These are phyloP conservation scores for Trametes sp. DNA, from an alignment of 1,284 basidiomycete genomes.

Conservation along the genomic window DNA sequence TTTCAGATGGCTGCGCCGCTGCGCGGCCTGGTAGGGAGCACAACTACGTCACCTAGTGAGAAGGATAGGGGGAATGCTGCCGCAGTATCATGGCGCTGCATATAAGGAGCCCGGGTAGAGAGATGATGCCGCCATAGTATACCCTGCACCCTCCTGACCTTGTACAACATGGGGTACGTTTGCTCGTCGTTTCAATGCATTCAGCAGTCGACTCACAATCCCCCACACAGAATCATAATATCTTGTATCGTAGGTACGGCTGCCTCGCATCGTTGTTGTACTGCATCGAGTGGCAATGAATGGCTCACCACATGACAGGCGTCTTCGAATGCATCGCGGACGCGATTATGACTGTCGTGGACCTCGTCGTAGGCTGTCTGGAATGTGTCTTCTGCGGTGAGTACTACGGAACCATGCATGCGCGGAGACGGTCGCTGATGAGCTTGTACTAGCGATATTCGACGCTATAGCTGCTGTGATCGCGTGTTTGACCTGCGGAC, in stretches of 20 bases:
- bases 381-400: conserved; percentile 18
- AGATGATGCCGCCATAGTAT: not conserved
- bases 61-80: not conserved
- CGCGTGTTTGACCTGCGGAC: conserved; percentile 24
- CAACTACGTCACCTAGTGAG: not conserved
- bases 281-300: too few relatives aligned
- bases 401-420: not conserved
- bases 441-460: conserved; percentile 9
- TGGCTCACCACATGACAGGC: conserved; percentile 3
- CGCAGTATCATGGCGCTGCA: not conserved
- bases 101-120: not conserved
- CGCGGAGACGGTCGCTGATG: not conserved
- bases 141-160: not conserved
- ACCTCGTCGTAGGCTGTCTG: conserved; percentile 14
- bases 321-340: conserved; percentile 23
- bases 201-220: not conserved
- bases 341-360: conserved; percentile 14
- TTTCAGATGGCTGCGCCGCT: not conserved
- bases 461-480: conserved; percentile 13
- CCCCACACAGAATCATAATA: conserved; percentile 18
- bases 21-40: not conserved
- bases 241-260: conserved; percentile 23
- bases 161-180: conserved; percentile 20
- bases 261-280: not conserved
- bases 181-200: not conserved